A percentile compares a stretch with the other conserved stretches of the same genome.
Conservation (phyloP, 805 yeast species). For the Scheffersomyces coipomensis region DNA sequence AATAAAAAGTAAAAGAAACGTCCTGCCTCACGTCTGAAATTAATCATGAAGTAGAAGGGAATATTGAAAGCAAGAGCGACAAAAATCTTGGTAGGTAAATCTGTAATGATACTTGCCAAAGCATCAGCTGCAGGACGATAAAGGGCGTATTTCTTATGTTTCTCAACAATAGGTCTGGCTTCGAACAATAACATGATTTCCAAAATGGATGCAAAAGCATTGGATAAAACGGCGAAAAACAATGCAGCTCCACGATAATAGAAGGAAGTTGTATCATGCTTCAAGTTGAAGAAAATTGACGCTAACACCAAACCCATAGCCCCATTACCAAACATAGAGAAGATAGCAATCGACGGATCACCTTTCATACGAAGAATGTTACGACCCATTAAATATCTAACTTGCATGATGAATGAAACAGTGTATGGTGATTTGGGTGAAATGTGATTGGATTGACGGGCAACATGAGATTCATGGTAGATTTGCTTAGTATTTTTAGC, state of each 20-base stretch:
- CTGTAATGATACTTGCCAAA: conserved; percentile 56
- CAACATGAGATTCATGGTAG: conserved; percentile 19
- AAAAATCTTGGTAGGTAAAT: conserved; percentile 55
- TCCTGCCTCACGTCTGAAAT: conserved; percentile 34
- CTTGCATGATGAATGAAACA: conserved; percentile 46
- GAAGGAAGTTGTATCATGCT: conserved; percentile 50
- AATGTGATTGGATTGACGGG: conserved; percentile 15
- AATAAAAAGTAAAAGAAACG: conserved; percentile 37
- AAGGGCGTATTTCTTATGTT: conserved; percentile 69
- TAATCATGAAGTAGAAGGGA: conserved; percentile 47
- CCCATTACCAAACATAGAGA: conserved; percentile 49
- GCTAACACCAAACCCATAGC: conserved; percentile 55
- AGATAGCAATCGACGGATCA: conserved; percentile 52
- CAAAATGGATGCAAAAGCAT: conserved; percentile 58
- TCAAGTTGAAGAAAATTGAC: conserved; percentile 53
- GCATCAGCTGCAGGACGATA: conserved; percentile 77
- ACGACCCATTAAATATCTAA: conserved; percentile 49
- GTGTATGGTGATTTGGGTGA: conserved; percentile 23
- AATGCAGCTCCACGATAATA: conserved; percentile 63
- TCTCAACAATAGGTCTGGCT: conserved; percentile 62
- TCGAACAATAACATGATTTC: conserved; percentile 58
- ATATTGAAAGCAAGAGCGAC: conserved; percentile 29
- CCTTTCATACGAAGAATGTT: conserved; percentile 53
- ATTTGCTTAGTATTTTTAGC: conserved; percentile 5
- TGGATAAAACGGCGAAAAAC: conserved; percentile 59